A percentile compares a stretch with the other conserved stretches of the same genome.
Conservation (phyloP, 2,329 filamentous ascomycete species). For the Amesomyces nigricolor region DNA sequence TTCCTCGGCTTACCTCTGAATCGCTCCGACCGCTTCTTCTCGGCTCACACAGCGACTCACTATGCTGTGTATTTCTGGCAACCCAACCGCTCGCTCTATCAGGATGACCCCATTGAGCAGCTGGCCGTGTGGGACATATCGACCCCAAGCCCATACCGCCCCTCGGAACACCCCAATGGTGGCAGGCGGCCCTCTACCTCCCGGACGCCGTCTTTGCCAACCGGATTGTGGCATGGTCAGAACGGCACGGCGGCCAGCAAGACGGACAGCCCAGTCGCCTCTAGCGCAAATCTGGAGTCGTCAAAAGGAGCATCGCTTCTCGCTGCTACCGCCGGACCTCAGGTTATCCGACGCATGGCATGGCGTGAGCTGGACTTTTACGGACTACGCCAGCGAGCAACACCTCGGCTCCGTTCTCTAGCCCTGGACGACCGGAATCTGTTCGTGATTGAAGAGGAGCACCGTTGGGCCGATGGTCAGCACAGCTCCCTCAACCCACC, state of each 20-base stretch:
- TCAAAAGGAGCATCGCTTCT: constrained; percentile 4
- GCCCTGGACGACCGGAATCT: constrained; percentile 46
- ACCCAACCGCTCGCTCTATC: constrained; percentile 49
- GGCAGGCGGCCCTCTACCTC: constrained; percentile 31
- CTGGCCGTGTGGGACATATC: constrained; percentile 57
- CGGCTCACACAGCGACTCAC: constrained; percentile 52
- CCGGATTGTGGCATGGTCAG: constrained; percentile 23
- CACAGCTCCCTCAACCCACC: constrained; percentile 38
- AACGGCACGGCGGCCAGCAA: neutral
- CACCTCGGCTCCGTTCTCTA: constrained; percentile 45
- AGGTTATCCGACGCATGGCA: constrained; percentile 44
- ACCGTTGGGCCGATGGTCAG: constrained; percentile 43
- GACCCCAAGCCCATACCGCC: constrained; percentile 41
- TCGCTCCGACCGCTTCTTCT: constrained; percentile 56
- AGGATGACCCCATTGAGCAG: constrained; percentile 52
- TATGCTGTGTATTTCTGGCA: constrained; percentile 60
- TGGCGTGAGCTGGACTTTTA: constrained; percentile 49
- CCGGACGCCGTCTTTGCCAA: constrained; percentile 11
- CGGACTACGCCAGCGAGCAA: constrained; percentile 46
- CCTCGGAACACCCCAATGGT: constrained; percentile 45
- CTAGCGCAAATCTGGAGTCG: neutral
- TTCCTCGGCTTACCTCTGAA: constrained; percentile 50
- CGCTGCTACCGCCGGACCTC: constrained; percentile 30
- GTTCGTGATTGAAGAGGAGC: constrained; percentile 53
- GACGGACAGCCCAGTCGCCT: neutral